phyloP scores from a whole-genome alignment of 495 filamentous ascomycete species.

The Hypoxylon trugodes region DNA sequence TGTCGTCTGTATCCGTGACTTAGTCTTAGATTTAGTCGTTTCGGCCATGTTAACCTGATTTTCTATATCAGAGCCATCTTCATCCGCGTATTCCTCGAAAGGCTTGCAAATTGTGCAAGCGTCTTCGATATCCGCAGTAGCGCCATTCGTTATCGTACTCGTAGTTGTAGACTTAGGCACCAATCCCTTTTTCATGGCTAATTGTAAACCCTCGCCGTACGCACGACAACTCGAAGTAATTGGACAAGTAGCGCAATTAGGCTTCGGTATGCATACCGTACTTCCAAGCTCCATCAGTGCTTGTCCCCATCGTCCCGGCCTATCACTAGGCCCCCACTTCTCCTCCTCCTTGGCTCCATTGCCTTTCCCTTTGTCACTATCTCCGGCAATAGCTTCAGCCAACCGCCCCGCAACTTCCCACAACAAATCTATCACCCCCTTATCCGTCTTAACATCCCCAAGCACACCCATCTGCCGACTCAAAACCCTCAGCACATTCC shows the following conservation, averaged over 20 bases:
- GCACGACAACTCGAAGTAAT: constrained; percentile 53
- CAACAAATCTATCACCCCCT: constrained; percentile 45
- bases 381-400: constrained; percentile 48
- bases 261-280: constrained; percentile 57
- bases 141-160: neutral
- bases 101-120: constrained; percentile 49
- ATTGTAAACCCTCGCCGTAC: constrained; percentile 47
- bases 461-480: constrained; percentile 53
- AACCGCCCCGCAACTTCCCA: constrained; percentile 55
- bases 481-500: constrained; percentile 57
- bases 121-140: constrained; percentile 51
- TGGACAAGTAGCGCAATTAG: constrained; percentile 52
- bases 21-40: constrained; percentile 11
- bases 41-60: neutral
- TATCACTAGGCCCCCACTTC: constrained; percentile 38
- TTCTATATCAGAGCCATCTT: constrained; percentile 10
- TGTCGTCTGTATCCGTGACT: constrained; percentile 26
- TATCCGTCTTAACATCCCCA: constrained; percentile 53
- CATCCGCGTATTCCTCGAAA: constrained; percentile 39
- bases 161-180: constrained; percentile 1
- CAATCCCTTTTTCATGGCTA: constrained; percentile 36
- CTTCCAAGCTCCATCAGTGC: constrained; percentile 60
- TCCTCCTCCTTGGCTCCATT: neutral
- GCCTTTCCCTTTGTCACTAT: constrained; percentile 20
- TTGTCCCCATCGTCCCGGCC: constrained; percentile 56